A percentile compares a stretch with the other conserved stretches of the same genome.
These are phyloP conservation scores for Triticum dicoccoides DNA, from an alignment of 176 grass and related monocot genomes.

Conservation along the genomic window DNA sequence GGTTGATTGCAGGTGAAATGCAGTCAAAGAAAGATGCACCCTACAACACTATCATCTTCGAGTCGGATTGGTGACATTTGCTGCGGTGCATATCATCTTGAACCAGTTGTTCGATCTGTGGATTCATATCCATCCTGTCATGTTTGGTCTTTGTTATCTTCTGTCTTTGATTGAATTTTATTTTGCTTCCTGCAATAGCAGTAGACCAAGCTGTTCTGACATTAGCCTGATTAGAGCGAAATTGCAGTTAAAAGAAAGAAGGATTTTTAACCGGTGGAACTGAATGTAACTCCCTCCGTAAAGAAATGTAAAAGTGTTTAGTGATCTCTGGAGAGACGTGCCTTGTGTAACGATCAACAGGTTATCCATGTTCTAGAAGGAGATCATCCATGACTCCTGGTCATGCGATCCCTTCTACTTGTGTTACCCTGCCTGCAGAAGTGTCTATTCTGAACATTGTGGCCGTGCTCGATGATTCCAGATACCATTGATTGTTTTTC, in stretches of 20 bases:
- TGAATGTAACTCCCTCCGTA: too few relatives aligned
- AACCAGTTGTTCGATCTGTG: background rate
- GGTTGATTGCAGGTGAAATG: background rate
- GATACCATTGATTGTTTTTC: background rate
- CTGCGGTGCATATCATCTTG: background rate
- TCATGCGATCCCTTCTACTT: background rate
- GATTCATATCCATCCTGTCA: background rate
- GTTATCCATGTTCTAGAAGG: too few relatives aligned
- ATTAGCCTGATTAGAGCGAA: background rate
- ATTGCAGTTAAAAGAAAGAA: background rate
- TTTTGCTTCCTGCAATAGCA: background rate
- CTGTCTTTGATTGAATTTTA: background rate
- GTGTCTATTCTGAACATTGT: too few relatives aligned
- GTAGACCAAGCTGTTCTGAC: background rate
- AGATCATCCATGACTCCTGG: background rate
- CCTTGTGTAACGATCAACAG: too few relatives aligned
- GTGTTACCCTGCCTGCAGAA: background rate
- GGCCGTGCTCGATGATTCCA: background rate
- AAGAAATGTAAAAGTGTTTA: too few relatives aligned
- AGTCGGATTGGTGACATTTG: slow-evolving; percentile 11
- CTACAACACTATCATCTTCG: background rate
- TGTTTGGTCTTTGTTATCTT: background rate
- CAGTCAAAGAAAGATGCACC: background rate
- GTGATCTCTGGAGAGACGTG: too few relatives aligned
- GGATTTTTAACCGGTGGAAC: too few relatives aligned